Conservation (phyloP, 768 basidiomycete genomes). For the Auriscalpium microsporum region DNA sequence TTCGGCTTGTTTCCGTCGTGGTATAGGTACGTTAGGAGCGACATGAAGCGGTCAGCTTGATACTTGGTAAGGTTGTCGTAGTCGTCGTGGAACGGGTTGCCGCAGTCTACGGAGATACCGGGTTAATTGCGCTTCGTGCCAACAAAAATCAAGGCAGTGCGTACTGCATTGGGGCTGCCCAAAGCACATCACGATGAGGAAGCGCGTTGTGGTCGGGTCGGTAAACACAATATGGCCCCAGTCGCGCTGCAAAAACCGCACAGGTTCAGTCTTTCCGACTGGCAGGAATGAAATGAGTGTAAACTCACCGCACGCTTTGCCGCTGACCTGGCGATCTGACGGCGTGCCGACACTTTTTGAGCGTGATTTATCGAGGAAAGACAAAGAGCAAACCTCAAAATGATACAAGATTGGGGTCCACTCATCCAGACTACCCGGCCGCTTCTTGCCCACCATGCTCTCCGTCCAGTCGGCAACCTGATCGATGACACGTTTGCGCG, state of each 20-base stretch:
- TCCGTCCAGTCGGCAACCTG: slow-evolving; percentile 19
- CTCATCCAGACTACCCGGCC: slow-evolving; percentile 2
- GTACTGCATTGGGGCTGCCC: slow-evolving; percentile 17
- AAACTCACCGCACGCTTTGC: slow-evolving; percentile 21
- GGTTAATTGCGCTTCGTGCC: neutral
- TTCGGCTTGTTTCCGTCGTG: slow-evolving; percentile 15
- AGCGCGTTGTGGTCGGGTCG: slow-evolving; percentile 19
- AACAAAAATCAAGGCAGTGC: slow-evolving; percentile 11
- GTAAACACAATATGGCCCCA: slow-evolving; percentile 27
- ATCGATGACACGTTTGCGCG: slow-evolving; percentile 21
- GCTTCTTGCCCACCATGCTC: neutral
- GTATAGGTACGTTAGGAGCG: slow-evolving; percentile 21
- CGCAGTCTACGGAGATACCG: neutral
- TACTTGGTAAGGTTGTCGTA: slow-evolving; percentile 24
- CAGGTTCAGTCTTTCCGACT: neutral
- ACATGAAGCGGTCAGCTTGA: slow-evolving; percentile 27
- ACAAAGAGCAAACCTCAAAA: slow-evolving; percentile 23
- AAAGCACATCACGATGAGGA: slow-evolving; percentile 25
- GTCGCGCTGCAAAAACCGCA: slow-evolving; percentile 17
- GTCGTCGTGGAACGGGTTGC: slow-evolving; percentile 14
- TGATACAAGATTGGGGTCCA: slow-evolving; percentile 26
- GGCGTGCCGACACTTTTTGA: neutral
- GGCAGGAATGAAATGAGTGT: neutral
- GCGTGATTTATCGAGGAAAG: neutral
- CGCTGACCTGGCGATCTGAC: slow-evolving; percentile 20